These are phyloP conservation scores for Phytophthora melonis DNA, from an alignment of 352 stramenopile genomes.

Conservation along the genomic window DNA sequence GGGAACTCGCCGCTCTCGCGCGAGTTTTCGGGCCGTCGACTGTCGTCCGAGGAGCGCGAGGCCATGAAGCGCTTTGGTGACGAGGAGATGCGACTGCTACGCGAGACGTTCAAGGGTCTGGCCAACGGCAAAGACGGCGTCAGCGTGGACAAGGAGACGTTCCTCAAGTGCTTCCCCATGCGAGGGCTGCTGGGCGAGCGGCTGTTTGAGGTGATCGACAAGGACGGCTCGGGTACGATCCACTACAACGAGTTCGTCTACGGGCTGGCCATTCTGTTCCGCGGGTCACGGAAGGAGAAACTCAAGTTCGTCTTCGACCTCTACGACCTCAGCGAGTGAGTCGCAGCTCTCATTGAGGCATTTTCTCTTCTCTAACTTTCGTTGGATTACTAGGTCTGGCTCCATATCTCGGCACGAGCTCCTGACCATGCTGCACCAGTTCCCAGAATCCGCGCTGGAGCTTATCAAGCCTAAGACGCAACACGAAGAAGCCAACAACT, in stretches of 20 bases:
- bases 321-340: slow-evolving; percentile 90
- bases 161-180: slow-evolving; percentile 94
- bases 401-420: slow-evolving; percentile 90
- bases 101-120: slow-evolving; percentile 84
- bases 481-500: slow-evolving; percentile 21
- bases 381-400: too few species aligned
- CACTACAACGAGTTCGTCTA: slow-evolving; percentile 94
- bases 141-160: slow-evolving; percentile 93
- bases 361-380: slow-evolving; percentile 16
- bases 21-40: slow-evolving; percentile 60
- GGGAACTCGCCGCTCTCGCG: slow-evolving; percentile 68
- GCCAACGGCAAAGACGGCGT: slow-evolving; percentile 66
- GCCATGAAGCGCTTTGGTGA: slow-evolving; percentile 83
- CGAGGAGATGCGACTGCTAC: slow-evolving; percentile 80
- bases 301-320: slow-evolving; percentile 95
- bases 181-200: slow-evolving; percentile 92
- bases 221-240: slow-evolving; percentile 88
- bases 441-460: slow-evolving; percentile 77
- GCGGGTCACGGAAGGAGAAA: slow-evolving; percentile 91
- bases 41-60: slow-evolving; percentile 66
- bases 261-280: slow-evolving; percentile 87
- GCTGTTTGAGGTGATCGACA: slow-evolving; percentile 94
- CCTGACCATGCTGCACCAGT: slow-evolving; percentile 88
- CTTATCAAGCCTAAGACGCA: slow-evolving; percentile 53
- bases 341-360: slow-evolving; percentile 1